Evolutionary conservation across 2,329 filamentous ascomycete species (phyloP).

Genomic region (Epichloe elymi): DNA sequence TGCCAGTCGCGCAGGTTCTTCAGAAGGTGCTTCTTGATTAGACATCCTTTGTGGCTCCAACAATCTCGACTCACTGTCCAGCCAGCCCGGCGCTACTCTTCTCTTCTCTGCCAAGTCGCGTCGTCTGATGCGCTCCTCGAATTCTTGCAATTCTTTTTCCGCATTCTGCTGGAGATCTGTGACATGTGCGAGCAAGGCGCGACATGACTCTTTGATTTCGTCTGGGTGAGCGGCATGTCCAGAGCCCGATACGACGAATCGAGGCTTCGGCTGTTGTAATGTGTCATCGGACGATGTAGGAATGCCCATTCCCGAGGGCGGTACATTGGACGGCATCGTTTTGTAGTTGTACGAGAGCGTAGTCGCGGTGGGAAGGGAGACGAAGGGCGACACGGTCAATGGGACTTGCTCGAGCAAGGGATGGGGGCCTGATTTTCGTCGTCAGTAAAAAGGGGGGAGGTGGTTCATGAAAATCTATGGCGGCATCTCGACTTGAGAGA

Average conservation of each 20-base stretch:
- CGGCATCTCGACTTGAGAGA: background rate
- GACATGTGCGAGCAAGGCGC: constrained; percentile 64
- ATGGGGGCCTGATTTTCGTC: constrained; percentile 50
- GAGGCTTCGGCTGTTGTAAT: constrained; percentile 34
- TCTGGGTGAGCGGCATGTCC: constrained; percentile 78
- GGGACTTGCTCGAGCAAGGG: constrained; percentile 85
- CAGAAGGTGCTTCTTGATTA: constrained; percentile 14
- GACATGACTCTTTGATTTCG: constrained; percentile 72
- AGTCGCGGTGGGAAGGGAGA: constrained; percentile 76
- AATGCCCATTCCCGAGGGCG: constrained; percentile 29
- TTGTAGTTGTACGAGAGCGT: constrained; percentile 96
- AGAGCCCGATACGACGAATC: constrained; percentile 65
- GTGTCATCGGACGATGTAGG: constrained; percentile 23
- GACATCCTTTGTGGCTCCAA: constrained; percentile 50
- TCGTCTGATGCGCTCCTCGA: constrained; percentile 53
- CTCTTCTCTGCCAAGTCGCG: constrained; percentile 69
- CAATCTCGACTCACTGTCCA: constrained; percentile 59
- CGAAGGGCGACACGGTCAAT: constrained; percentile 85
- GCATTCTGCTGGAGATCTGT: constrained; percentile 55
- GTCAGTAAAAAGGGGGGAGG: constrained; percentile 7
- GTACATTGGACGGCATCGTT: constrained; percentile 73
- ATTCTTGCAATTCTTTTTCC: constrained; percentile 50
- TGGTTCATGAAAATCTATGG: background rate
- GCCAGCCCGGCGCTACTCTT: constrained; percentile 65
- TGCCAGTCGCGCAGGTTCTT: background rate